Evolutionary conservation across 345 rosid genomes (phyloP).

Genomic region (Eucalyptus polybractea): DNA sequence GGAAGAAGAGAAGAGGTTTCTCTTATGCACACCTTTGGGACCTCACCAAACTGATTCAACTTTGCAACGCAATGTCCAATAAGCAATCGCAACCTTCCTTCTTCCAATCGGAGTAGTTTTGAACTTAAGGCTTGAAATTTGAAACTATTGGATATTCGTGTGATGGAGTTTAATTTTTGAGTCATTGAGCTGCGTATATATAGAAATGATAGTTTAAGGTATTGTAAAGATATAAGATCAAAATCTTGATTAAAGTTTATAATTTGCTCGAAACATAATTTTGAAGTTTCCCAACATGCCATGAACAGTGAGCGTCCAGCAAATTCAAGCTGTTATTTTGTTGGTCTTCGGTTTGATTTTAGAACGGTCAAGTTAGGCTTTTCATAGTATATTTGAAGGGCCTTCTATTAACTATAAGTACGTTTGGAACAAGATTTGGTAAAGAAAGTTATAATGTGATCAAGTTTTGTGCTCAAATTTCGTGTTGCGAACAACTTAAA

Average conservation of each 20-base stretch:
- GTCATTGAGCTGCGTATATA: fast-evolving
- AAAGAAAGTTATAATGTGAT: fast-evolving
- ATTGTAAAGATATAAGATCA: no score
- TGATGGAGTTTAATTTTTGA: fast-evolving
- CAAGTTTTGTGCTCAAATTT: no score
- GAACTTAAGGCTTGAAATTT: no score
- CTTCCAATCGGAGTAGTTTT: fast-evolving
- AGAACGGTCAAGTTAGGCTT: fast-evolving
- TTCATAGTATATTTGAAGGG: no score
- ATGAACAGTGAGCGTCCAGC: fast-evolving
- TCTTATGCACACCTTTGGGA: no score
- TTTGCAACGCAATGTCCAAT: fast-evolving
- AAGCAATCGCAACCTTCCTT: fast-evolving
- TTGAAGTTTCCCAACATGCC: fast-evolving
- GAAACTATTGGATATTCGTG: no score
- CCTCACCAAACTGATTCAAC: fast-evolving
- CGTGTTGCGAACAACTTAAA: fast-evolving
- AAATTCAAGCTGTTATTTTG: fast-evolving
- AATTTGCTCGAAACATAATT: no score
- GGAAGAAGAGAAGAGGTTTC: no score
- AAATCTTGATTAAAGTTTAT: no score
- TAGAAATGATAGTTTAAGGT: fast-evolving
- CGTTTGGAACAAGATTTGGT: no score
- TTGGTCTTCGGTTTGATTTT: fast-evolving
- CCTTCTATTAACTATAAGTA: no score